Base-by-base conservation (phyloP, 352 stramenopile genomes). In the Aphanomyces invadans region DNA sequence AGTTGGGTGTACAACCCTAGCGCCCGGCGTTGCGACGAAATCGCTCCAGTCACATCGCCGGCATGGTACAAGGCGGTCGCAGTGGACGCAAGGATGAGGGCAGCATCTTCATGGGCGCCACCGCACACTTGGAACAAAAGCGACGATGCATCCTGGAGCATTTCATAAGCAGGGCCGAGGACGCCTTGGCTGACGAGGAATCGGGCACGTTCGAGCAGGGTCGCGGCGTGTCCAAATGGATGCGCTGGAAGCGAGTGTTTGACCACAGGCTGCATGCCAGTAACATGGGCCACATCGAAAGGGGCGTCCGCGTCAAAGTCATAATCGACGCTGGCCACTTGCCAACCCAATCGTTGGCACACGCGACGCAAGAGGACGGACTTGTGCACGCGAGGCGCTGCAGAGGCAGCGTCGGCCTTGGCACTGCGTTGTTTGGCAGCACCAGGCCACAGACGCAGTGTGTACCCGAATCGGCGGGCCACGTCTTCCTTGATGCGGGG, bases 121-220 rank as follows among this genome's bases (percentile, higher is more conserved):
- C 97, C 95, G 42, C 88, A 88, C 11, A 98, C 92, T 72, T 97
- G 89, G 74, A 97, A 97, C 31, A 98, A 90, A 28, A 98, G 72
- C 19, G 74, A 82, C n/a, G 88, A 89, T 3, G 95, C 83, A 70
- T 99, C 95, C 38, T 96, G 85, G 26, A 94, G 75, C 53, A 92
- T 71, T 46, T 95, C 84, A 63, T 95, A 95, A 17, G 88, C 82
- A 46, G 72, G 84, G 4, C 85, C 82, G 31, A 95, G 74, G 10
- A 85, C 73, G 31, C 85, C 84, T 32, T 87, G 74, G 51, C 74
- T 83, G 45, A 97, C 73, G 65, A 95, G 78, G 56, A 90, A 62
- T 49, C 95, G 85, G 4, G 87, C 95, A 60, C 83, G 77, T 70
- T 98, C 95, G 46, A 96, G 66, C 23, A 96, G 76, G 60, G 95